Percentiles rank a stretch among this genome's conserved stretches.
These are phyloP conservation scores for Theileria annulata DNA, from an alignment of 169 alveolate genomes.

Conservation along the genomic window DNA sequence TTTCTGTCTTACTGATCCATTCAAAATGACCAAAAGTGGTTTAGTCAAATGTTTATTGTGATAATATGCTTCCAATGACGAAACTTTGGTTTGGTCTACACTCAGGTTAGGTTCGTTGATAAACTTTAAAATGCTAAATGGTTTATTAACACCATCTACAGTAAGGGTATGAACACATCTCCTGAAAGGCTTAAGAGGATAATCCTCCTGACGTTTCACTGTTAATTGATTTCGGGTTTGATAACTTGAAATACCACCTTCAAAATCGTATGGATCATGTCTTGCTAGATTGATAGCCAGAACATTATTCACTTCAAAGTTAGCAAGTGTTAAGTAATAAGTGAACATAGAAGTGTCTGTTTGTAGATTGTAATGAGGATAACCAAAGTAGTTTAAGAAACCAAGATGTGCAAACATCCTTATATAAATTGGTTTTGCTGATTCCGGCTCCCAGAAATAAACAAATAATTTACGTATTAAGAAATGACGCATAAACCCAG, in stretches of 20 bases:
- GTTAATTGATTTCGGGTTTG: background rate
- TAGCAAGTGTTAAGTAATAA: background rate
- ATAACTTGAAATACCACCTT: background rate
- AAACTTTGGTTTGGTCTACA: background rate
- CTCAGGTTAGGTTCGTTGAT: background rate
- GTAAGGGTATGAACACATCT: slow-evolving; percentile 2
- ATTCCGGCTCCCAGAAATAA: background rate
- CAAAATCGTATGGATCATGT: background rate
- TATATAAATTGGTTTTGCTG: background rate
- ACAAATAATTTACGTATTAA: background rate
- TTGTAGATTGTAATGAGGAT: background rate
- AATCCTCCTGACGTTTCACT: background rate
- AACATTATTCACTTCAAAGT: background rate
- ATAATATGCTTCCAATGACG: background rate
- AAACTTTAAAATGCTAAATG: background rate
- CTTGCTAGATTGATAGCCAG: background rate
- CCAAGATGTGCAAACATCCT: background rate
- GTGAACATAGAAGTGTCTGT: background rate
- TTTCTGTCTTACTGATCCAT: background rate
- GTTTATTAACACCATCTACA: background rate
- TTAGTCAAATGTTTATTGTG: background rate
- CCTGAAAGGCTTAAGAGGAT: background rate
- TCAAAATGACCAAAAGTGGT: background rate
- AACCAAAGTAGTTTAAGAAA: background rate
- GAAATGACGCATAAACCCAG: background rate